Conservation (phyloP, 2,329 filamentous ascomycete species). For the Cordyceps cateniannulata region DNA sequence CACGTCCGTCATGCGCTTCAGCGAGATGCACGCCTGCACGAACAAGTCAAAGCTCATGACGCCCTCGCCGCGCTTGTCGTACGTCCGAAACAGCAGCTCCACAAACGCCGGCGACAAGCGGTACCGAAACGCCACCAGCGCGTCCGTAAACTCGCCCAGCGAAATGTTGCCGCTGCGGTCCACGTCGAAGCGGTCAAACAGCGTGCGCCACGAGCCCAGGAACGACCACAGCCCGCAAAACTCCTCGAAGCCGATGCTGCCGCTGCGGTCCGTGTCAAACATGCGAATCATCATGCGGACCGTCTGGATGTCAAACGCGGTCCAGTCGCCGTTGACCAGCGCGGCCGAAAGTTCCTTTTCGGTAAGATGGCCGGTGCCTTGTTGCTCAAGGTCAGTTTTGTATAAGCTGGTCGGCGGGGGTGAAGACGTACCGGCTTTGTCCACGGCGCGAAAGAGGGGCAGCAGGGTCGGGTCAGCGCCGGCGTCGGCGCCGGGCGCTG, state of each 20-base stretch:
- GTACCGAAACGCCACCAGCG: constrained; percentile 89
- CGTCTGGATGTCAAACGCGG: constrained; percentile 85
- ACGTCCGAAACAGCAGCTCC: constrained; percentile 76
- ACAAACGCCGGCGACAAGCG: constrained; percentile 80
- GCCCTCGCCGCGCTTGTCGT: constrained; percentile 68
- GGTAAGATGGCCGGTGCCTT: constrained; percentile 74
- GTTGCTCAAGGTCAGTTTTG: no score
- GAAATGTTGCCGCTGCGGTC: constrained; percentile 84
- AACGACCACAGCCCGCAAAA: constrained; percentile 97
- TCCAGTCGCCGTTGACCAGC: constrained; percentile 94
- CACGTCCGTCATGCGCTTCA: constrained; percentile 98
- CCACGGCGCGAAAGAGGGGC: constrained; percentile 83
- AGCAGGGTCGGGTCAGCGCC: constrained; percentile 67
- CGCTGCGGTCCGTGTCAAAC: constrained; percentile 90
- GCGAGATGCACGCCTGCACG: constrained; percentile 91
- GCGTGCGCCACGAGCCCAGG: constrained; percentile 82
- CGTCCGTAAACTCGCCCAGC: constrained; percentile 80
- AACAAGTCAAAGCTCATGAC: constrained; percentile 91
- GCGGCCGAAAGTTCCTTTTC: constrained; percentile 83
- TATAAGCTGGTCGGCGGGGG: constrained; percentile 9
- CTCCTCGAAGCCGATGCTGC: constrained; percentile 88
- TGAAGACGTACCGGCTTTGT: constrained; percentile 59
- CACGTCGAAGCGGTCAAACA: constrained; percentile 92
- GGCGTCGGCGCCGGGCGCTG: constrained; percentile 43
- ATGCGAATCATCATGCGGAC: constrained; percentile 99